Evolutionary conservation across 1,284 basidiomycete species (phyloP), one percentile per base, ranked within the genome.

Genomic region (Ceratobasidium sp.): DNA sequence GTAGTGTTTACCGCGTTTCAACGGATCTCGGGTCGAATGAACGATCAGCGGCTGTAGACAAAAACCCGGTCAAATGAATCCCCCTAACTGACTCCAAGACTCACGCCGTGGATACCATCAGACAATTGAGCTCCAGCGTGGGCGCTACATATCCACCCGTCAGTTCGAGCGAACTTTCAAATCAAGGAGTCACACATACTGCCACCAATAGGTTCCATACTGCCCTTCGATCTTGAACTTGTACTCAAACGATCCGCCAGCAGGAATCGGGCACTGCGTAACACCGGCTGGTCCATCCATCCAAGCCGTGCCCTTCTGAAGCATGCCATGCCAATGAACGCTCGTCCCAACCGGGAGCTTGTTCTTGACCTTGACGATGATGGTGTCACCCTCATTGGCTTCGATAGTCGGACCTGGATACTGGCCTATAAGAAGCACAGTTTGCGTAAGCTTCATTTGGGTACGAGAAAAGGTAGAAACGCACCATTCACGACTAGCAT

Each of bases 261-360:
- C 83, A 0, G 86, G 87, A 26, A 90, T 90, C 0, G 87, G 87
- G 79, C 89, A 90, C 82, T 89, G 85, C 0, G 88, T 87, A 68
- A 89, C 86, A 2, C 85, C 86, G n/a, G 83, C 80, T 0, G 86
- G 84, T 0, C 88, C 88, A 78, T 89, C 87, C 77, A 86, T 87
- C 81, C 83, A 87, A 69, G 85, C 85, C 3, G 86, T 86, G 42
- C 82, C 84, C 75, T 84, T 84, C 81, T 84, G 84, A 68, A 81
- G 80, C 81, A 87, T 77, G 1, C 88, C 88, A 65, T 89, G 87
- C 85, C 85, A 87, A 77, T 88, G 87, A 12, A 88, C 84, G 0
- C 84, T 78, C 0, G 85, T 86, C 46, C 66, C 84, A 28, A 84
- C 81, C 65, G 82, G 67, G 38, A 87, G 81, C 23, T 81, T 82